These are phyloP conservation scores for Balamuthia mandrillaris DNA, from an alignment of 208 protist species.

Conservation along the genomic window DNA sequence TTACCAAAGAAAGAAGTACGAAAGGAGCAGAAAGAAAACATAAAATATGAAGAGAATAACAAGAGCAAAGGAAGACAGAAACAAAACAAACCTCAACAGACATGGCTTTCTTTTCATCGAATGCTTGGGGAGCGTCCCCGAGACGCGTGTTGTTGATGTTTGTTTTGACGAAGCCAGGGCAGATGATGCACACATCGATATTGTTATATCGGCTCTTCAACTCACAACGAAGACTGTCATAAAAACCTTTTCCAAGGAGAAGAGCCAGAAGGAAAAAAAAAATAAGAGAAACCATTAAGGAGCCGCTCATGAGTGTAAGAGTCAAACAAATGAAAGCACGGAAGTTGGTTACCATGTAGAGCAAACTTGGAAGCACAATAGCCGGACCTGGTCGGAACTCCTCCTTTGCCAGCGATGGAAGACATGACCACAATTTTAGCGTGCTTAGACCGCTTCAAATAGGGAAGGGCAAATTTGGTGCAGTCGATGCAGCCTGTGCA, in stretches of 20 bases:
- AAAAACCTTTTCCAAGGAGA: not conserved
- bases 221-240: not conserved
- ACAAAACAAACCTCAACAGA: not conserved
- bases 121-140: not conserved
- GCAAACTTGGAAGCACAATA: conserved; percentile 20
- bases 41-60: no score
- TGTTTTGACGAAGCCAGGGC: conserved; percentile 20
- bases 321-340: no score
- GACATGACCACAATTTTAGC: conserved; percentile 14
- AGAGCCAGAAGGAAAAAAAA: not conserved
- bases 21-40: no score
- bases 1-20: no score
- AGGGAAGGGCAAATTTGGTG: conserved; percentile 18
- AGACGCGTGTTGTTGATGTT: conserved; percentile 19
- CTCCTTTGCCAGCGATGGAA: not conserved
- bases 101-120: conserved; percentile 5
- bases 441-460: not conserved
- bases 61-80: no score
- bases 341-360: not conserved
- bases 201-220: not conserved
- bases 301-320: no score
- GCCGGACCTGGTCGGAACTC: not conserved
- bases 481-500: conserved; percentile 12
- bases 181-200: not conserved
- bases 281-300: no score